Percentiles rank a stretch among this genome's conserved stretches.
These are phyloP conservation scores for Colletotrichum lindemuthianum DNA, from an alignment of 2,329 filamentous ascomycete genomes.

Conservation along the genomic window DNA sequence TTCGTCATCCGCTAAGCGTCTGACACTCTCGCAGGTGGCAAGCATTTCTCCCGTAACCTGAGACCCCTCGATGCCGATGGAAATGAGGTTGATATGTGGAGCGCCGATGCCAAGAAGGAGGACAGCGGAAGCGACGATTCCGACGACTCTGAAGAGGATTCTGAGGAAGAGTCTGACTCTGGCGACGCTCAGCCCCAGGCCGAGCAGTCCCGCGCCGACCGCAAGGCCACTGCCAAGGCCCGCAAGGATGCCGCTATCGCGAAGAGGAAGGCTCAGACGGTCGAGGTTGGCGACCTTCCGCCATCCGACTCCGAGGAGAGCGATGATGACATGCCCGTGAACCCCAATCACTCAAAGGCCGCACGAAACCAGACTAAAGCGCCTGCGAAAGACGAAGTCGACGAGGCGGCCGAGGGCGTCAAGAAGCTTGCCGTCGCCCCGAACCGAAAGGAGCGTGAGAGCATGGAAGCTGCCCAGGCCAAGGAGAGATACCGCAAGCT, in stretches of 20 bases:
- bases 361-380: constrained; percentile 67
- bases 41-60: constrained; percentile 93
- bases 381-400: constrained; percentile 51
- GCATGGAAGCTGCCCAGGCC: constrained; percentile 85
- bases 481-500: constrained; percentile 92
- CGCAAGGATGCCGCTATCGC: constrained; percentile 90
- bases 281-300: constrained; percentile 88
- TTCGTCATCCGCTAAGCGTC: constrained; percentile 31
- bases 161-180: constrained; percentile 57
- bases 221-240: constrained; percentile 86
- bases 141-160: constrained; percentile 64
- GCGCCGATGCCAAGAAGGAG: constrained; percentile 61
- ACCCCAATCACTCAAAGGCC: constrained; percentile 90
- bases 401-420: constrained; percentile 63
- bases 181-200: constrained; percentile 61
- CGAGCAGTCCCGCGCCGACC: constrained; percentile 81
- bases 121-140: constrained; percentile 59
- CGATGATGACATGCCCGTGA: constrained; percentile 77
- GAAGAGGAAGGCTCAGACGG: constrained; percentile 74
- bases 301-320: constrained; percentile 73
- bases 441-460: constrained; percentile 72
- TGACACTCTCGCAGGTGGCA: constrained; percentile 73
- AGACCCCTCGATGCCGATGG: constrained; percentile 90
- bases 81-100: constrained; percentile 90
- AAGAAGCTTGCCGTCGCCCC: constrained; percentile 61